Percentiles rank a stretch among this genome's conserved stretches.
These are phyloP conservation scores for Leccinum imitatum DNA, from an alignment of 768 basidiomycete genomes.

Conservation along the genomic window DNA sequence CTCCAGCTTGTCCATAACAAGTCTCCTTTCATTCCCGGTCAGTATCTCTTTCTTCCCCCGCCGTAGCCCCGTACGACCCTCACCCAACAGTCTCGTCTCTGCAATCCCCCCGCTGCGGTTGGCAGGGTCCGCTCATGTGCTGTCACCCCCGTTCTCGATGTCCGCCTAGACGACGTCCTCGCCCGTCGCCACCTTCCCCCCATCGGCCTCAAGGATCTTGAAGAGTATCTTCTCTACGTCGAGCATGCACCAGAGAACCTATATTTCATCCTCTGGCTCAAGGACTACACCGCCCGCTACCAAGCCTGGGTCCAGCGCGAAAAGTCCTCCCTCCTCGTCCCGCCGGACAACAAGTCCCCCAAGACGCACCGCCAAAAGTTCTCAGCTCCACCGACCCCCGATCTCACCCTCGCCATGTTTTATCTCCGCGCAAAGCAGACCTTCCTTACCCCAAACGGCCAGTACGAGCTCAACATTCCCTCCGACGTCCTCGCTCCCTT, in stretches of 20 bases:
- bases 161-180: constrained; percentile 73
- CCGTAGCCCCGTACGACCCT: not conserved
- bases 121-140: constrained; percentile 68
- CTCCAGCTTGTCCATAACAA: constrained; percentile 33
- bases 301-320: constrained; percentile 39
- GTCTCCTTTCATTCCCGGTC: constrained; percentile 42
- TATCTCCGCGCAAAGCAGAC: constrained; percentile 79
- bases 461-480: constrained; percentile 71
- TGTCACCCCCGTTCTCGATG: constrained; percentile 64
- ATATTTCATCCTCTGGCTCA: constrained; percentile 83
- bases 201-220: constrained; percentile 72
- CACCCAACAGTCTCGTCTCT: constrained; percentile 44
- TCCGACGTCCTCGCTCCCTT: constrained; percentile 64
- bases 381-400: constrained; percentile 36
- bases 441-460: constrained; percentile 70
- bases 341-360: constrained; percentile 42
- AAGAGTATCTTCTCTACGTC: constrained; percentile 81
- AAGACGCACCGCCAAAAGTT: constrained; percentile 34
- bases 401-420: constrained; percentile 66
- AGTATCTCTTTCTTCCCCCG: constrained; percentile 1
- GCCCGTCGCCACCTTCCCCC: constrained; percentile 78
- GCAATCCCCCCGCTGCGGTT: constrained; percentile 66
- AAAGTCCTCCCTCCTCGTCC: constrained; percentile 28
- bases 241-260: constrained; percentile 76
- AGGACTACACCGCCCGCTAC: constrained; percentile 62